Conservation (phyloP, 2,329 filamentous ascomycete species). For the Purpureocillium takamizusanense region DNA sequence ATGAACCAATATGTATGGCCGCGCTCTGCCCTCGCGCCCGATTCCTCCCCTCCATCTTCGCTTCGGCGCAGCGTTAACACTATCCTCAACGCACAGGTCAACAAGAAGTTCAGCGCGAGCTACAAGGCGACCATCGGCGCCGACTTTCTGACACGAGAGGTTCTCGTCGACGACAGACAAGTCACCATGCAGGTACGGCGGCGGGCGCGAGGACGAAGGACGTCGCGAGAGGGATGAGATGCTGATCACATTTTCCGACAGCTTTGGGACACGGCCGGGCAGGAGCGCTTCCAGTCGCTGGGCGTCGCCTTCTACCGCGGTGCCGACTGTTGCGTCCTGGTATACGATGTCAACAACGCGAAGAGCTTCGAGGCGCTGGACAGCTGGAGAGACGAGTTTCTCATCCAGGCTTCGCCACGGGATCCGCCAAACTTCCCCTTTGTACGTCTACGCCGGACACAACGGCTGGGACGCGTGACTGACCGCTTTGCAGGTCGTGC, state of each 20-base stretch:
- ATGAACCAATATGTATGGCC: constrained; percentile 99
- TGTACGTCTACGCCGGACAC: constrained; percentile 46
- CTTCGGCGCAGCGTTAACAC: constrained; percentile 6
- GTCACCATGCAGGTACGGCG: constrained; percentile 88
- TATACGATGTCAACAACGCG: constrained; percentile 97
- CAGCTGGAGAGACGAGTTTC: constrained; percentile 96
- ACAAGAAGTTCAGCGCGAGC: constrained; percentile 99
- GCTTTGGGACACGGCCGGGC: constrained; percentile 97
- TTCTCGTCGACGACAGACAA: constrained; percentile 90
- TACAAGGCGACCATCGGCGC: constrained; percentile 99
- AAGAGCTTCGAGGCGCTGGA: constrained; percentile 99
- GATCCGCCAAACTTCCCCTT: constrained; percentile 98
- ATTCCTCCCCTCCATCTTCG: background rate
- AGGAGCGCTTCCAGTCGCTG: constrained; percentile 94
- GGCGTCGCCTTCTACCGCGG: constrained; percentile 96
- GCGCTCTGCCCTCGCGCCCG: background rate
- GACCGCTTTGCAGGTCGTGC: constrained; percentile 57
- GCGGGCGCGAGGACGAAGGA: constrained; percentile 5
- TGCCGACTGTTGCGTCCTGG: constrained; percentile 94
- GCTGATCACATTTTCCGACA: constrained; percentile 24
- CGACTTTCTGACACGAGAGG: constrained; percentile 97
- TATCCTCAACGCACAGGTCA: constrained; percentile 56
- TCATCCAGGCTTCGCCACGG: constrained; percentile 93
- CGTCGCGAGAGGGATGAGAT: constrained; percentile 4
- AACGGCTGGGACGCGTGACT: constrained; percentile 4